Base-by-base conservation (phyloP, 73 alveolate genomes). In the Strombidium stylifer region DNA sequence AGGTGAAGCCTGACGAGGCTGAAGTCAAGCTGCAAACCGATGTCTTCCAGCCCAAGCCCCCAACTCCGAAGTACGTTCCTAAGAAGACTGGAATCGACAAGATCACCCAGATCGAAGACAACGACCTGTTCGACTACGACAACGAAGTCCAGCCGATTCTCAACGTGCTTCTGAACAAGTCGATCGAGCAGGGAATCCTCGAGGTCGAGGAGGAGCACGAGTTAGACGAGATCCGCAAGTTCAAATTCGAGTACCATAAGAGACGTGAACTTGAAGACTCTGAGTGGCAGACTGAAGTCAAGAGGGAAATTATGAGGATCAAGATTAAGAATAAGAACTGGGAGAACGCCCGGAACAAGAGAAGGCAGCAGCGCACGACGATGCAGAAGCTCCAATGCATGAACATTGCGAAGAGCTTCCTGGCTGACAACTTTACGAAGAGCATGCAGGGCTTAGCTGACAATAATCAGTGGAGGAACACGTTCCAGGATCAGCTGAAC, bases 61-160 rank as follows among this genome's bases (percentile, higher is more conserved):
- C 94, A 49, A 81, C 91, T 6, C 98, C 99, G 26, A 72, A 79
- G 14, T 95, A 85, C 66, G 78, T 89, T 24, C 99, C 98, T 0
- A 95, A 91, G 71, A 95, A 95, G 82, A 95, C 98, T 52, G 99
- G 99, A 44, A 93, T 90, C 58, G 99, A 95, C 79, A 95, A 92
- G 21, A 86, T 86, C 37, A 95, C 99, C 4, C 90, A 95, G 80
- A 90, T 95, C 39, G 96, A 87, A 54, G 98, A 95, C 66, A 93
- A 95, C 24, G 99, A 95, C 15, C 84, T 95, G 20, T 95, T 95
- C 69, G 97, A 93, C 64, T 95, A 84, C 69, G 97, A 95, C 67
- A 77, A 81, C 52, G 99, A 92, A 73, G 99, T 95, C 23, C 85
- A 91, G 34, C 99, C 99, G 3, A 95, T 95, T 24, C 62, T 95